Evolutionary conservation across 495 filamentous ascomycete genomes (phyloP).

Genomic region (Daldinia grandis): DNA sequence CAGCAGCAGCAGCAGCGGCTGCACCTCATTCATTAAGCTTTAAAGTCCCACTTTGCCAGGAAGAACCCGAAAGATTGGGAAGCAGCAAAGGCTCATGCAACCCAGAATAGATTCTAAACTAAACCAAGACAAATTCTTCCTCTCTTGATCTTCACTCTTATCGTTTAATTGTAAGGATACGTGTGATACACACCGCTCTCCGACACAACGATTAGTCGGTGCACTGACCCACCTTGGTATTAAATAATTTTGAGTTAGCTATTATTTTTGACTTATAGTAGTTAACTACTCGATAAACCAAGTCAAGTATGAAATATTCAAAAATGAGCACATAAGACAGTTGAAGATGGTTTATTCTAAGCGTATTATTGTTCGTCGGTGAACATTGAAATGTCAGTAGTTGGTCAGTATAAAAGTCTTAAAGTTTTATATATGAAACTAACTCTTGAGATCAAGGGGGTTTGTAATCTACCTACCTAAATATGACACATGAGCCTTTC

Average conservation of each 20-base stretch:
- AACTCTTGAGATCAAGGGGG: too few relatives aligned
- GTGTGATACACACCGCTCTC: constrained; percentile 23
- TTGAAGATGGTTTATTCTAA: too few relatives aligned
- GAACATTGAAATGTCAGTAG: too few relatives aligned
- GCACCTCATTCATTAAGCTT: constrained; percentile 4
- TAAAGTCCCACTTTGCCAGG: neutral
- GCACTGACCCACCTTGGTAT: neutral
- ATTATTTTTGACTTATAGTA: neutral
- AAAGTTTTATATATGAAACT: too few relatives aligned
- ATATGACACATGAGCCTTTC: too few relatives aligned
- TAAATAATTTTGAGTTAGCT: neutral
- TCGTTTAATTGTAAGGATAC: constrained; percentile 9
- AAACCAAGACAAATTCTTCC: neutral
- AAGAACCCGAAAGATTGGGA: constrained; percentile 1
- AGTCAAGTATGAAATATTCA: too few relatives aligned
- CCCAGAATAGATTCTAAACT: neutral
- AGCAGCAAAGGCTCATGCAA: constrained; percentile 3
- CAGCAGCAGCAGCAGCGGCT: constrained; percentile 1
- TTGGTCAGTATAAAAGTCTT: too few relatives aligned
- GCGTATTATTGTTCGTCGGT: too few relatives aligned
- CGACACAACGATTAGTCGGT: neutral
- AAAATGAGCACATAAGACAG: too few relatives aligned
- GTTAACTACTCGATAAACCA: neutral
- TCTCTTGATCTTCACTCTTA: neutral
- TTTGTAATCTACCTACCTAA: too few relatives aligned